Evolutionary conservation across 2,329 filamentous ascomycete genomes (phyloP), one percentile per base, ranked within the genome.

Genomic region (Phaeosphaeriaceae sp.): DNA sequence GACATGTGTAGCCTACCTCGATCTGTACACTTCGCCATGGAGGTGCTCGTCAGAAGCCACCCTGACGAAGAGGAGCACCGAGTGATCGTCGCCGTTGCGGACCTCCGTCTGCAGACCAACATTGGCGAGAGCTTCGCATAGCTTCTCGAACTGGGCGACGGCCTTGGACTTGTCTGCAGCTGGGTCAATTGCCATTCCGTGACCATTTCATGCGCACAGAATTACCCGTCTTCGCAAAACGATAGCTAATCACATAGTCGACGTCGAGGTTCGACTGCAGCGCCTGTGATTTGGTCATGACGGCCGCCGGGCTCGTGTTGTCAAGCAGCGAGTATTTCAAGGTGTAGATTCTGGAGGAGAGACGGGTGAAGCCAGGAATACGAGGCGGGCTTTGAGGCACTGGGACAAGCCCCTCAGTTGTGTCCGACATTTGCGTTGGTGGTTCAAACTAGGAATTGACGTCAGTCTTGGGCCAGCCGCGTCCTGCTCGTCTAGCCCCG

Each of bases 21-120:
- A 91, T 64, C 92, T 88, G 78, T 97, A 96, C 50, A 97, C 86
- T 70, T 96, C 91, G 63, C 89, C 88, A 58, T 86, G 86, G 58
- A 99, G 84, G 63, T 93, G 87, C 67, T 88, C 84, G 61, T 90
- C 84, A 21, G 92, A 93, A 36, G 90, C 88, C 44, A 96, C 87
- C 72, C 89, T 91, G 72, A 93, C 85, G 75, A 97, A 97, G 66
- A 98, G 80, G 48, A 98, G 84, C 41, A 98, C 81, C 2, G 91
- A 91, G 55, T 86, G 83, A 25, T 88, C 85, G 65, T 90, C 88
- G 56, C 92, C 93, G 69, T 89, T 88, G 63, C 95, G 91, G 51
- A 97, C 93, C 79, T 97, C 92, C 10, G 91, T 93, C 44, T 90
- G 87, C 61, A 98, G 84, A n/a, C 94, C 93, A 46, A 93, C 91